Evolutionary conservation across 345 rosid genomes (phyloP), one percentile per base, ranked within the genome.

Genomic region (Fremontodendron californicum): DNA sequence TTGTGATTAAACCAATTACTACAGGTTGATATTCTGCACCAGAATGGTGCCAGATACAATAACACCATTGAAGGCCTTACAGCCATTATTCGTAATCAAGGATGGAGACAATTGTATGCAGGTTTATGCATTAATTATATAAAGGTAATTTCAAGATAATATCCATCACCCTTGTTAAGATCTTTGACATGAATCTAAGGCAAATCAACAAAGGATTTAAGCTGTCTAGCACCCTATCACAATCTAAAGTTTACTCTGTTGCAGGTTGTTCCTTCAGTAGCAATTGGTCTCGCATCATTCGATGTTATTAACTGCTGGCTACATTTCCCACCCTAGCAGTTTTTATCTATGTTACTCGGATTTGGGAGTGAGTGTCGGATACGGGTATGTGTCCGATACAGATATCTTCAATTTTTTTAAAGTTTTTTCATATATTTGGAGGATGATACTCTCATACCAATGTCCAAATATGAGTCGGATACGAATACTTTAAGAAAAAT

Each of bases 41-140:
- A 86, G 16, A 87, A 85, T 82, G 82, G 86, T 79, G 75, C 76
- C 35, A 85, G 87, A 80, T 93, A 89, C 86, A 87, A 77, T 78
- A 90, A 87, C 91, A 88, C 96, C 9, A 77, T 81, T 76, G 89
- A 90, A 16, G 94, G 91, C 35, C 90, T 95, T 65, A 81, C 81
- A 52, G 78, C 86, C 35, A 92, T 93, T 33, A 82, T 78, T 71
- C 81, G 82, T 58, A 92, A 81, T 75, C 99, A 95, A 81, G 98
- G 99, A 37, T 95, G 97, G 97, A 89, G 82, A 76, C 99, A 95
- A 81, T 78, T 95, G 80, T 95, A 93, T 89, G 94, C 98, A 16
- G 99, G 99, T 43, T 81, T 91, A 71, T 90, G 97, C 87, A 90
- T 93, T 79, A 95, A 95, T 81, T 95, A 95, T 81, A 88, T 91